A percentile compares a stretch with the other conserved stretches of the same genome.
phyloP scores from a whole-genome alignment of 2,329 filamentous ascomycete species.

The Gaeumannomyces tritici region DNA sequence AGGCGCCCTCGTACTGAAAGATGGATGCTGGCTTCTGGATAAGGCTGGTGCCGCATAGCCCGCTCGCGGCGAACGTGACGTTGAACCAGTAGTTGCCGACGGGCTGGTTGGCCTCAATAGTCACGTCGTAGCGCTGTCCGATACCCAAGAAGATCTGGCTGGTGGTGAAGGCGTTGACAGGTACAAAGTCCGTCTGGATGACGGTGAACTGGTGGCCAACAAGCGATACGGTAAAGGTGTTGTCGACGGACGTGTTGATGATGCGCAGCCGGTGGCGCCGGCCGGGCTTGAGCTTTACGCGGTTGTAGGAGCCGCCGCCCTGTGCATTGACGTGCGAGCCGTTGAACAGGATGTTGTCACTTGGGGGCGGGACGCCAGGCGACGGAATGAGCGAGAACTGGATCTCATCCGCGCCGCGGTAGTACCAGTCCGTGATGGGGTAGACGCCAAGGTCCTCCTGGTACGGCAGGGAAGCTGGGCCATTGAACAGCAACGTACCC shows the following conservation, averaged over 20 bases:
- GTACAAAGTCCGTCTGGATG: constrained; percentile 41
- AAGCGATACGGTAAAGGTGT: constrained; percentile 38
- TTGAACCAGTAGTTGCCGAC: constrained; percentile 16
- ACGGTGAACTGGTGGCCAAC: constrained; percentile 37
- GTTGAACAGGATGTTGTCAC: constrained; percentile 29
- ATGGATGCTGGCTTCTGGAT: constrained; percentile 24
- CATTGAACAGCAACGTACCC: constrained; percentile 39
- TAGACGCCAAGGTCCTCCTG: constrained; percentile 43
- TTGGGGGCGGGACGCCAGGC: constrained; percentile 16
- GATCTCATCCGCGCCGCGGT: constrained; percentile 17
- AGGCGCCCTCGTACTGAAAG: constrained; percentile 25
- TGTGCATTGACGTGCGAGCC: constrained; percentile 26
- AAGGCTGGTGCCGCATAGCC: constrained; percentile 11
- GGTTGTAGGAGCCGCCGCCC: constrained; percentile 18
- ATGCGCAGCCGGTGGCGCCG: constrained; percentile 36
- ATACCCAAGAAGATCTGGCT: constrained; percentile 40
- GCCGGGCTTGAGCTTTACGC: constrained; percentile 23
- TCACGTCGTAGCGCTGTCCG: constrained; percentile 35
- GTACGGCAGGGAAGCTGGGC: constrained; percentile 25
- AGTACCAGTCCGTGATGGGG: constrained; percentile 44
- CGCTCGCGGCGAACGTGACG: constrained; percentile 11
- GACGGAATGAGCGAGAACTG: constrained; percentile 9
- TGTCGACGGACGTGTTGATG: constrained; percentile 38
- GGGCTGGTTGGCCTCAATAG: constrained; percentile 27
- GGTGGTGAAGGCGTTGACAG: constrained; percentile 37